Conservation (phyloP, 352 stramenopile species). For the Phytophthora pistaciae region DNA sequence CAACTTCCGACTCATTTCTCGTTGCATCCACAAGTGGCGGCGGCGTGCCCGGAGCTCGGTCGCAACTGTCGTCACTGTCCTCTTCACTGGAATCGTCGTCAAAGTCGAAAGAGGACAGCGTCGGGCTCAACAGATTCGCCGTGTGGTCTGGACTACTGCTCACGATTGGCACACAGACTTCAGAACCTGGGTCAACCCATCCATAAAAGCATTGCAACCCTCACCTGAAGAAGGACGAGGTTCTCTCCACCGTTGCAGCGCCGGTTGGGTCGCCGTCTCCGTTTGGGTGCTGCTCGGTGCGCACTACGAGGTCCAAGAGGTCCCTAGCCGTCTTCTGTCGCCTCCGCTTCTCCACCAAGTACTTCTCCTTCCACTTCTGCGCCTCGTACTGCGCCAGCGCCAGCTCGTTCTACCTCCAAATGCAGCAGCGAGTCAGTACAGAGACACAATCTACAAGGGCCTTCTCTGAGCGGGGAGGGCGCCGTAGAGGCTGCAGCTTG, state of each 20-base stretch:
- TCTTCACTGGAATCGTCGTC: slow-evolving; percentile 76
- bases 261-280: slow-evolving; percentile 10
- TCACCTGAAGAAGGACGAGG: slow-evolving; percentile 60
- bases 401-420: slow-evolving; percentile 58
- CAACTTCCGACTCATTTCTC: slow-evolving; percentile 25
- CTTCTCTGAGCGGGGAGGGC: background rate
- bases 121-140: slow-evolving; percentile 78
- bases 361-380: slow-evolving; percentile 86
- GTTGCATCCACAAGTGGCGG: slow-evolving; percentile 22
- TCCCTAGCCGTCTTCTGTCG: slow-evolving; percentile 72
- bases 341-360: slow-evolving; percentile 69
- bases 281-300: slow-evolving; percentile 40
- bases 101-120: slow-evolving; percentile 89
- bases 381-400: slow-evolving; percentile 74
- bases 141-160: slow-evolving; percentile 57
- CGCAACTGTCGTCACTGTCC: slow-evolving; percentile 18
- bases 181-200: background rate
- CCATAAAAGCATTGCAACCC: background rate
- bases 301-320: slow-evolving; percentile 71
- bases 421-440: slow-evolving; percentile 9
- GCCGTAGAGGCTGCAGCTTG: too few relatives aligned
- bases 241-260: slow-evolving; percentile 26
- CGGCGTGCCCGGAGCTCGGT: slow-evolving; percentile 5
- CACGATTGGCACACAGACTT: background rate
- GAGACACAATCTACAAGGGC: background rate